Evolutionary conservation across 106 monocot genomes (phyloP).

Genomic region (Cymbidium sinense): DNA sequence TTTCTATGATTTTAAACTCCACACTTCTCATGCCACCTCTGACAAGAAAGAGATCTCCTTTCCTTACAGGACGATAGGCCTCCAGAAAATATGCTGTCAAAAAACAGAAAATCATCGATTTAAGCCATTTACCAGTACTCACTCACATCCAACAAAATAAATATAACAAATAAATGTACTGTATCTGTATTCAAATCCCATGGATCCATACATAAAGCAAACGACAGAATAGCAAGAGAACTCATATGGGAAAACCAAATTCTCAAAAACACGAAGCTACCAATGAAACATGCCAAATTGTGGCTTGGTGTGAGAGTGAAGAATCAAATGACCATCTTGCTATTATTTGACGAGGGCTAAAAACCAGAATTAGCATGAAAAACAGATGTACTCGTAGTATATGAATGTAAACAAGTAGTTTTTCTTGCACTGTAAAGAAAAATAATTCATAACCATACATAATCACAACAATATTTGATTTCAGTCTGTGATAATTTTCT

Average conservation of each 20-base stretch:
- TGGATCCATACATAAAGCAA: no score
- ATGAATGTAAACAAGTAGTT: no score
- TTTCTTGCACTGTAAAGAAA: no score
- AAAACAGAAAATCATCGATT: not conserved
- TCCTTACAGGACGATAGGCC: constrained; percentile 82
- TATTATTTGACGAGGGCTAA: not conserved
- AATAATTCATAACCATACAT: not conserved
- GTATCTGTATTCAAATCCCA: no score
- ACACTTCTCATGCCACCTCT: constrained; percentile 89
- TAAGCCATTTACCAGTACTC: not conserved
- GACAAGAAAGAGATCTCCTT: constrained; percentile 87
- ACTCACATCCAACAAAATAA: not conserved
- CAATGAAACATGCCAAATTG: not conserved
- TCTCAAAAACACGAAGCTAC: no score
- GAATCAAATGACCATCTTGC: not conserved
- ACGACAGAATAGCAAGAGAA: no score
- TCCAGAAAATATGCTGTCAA: constrained; percentile 74
- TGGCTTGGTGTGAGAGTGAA: not conserved
- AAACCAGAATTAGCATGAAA: not conserved
- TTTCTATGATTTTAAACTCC: constrained; percentile 89
- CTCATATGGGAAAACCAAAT: no score
- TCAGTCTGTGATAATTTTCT: not conserved
- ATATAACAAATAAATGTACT: no score
- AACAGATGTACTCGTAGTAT: not conserved
- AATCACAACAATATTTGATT: not conserved